These are phyloP conservation scores for Pisolithus tinctorius DNA, from an alignment of 768 basidiomycete genomes.

Conservation along the genomic window DNA sequence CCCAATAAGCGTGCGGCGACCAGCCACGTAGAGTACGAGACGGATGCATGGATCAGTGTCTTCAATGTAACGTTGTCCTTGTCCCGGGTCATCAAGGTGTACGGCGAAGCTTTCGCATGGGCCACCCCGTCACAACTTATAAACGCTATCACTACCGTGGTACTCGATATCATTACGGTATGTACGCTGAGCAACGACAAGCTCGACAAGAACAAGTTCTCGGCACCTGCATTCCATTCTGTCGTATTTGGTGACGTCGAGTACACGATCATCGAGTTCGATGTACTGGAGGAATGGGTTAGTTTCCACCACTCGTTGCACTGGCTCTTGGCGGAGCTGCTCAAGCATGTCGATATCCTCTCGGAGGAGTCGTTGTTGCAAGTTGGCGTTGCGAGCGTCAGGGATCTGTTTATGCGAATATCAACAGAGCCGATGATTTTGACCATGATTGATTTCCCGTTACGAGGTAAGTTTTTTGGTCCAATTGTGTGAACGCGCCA, in stretches of 20 bases:
- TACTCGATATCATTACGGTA: constrained; percentile 65
- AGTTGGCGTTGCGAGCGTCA: constrained; percentile 47
- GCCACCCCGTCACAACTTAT: constrained; percentile 54
- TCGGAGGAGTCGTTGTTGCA: constrained; percentile 45
- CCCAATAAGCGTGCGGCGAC: constrained; percentile 78
- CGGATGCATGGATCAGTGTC: constrained; percentile 93
- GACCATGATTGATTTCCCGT: constrained; percentile 79
- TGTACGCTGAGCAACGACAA: constrained; percentile 63
- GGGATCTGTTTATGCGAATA: constrained; percentile 54
- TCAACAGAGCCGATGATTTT: constrained; percentile 65
- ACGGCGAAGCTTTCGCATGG: constrained; percentile 75
- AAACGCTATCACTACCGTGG: constrained; percentile 59
- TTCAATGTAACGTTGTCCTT: constrained; percentile 93
- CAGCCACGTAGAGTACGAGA: constrained; percentile 92
- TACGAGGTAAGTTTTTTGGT: constrained; percentile 57
- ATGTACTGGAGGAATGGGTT: constrained; percentile 74
- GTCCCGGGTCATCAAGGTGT: constrained; percentile 81
- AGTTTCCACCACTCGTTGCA: constrained; percentile 92
- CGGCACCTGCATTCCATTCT: constrained; percentile 54
- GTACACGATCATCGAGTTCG: constrained; percentile 68
- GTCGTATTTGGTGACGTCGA: constrained; percentile 55
- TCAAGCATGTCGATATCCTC: constrained; percentile 74
- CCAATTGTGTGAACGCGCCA: too few relatives aligned
- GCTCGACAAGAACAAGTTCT: constrained; percentile 61
- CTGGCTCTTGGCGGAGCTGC: constrained; percentile 84